These are phyloP conservation scores for Ilex paraguariensis DNA, from an alignment of 305 asterid species.

Conservation along the genomic window DNA sequence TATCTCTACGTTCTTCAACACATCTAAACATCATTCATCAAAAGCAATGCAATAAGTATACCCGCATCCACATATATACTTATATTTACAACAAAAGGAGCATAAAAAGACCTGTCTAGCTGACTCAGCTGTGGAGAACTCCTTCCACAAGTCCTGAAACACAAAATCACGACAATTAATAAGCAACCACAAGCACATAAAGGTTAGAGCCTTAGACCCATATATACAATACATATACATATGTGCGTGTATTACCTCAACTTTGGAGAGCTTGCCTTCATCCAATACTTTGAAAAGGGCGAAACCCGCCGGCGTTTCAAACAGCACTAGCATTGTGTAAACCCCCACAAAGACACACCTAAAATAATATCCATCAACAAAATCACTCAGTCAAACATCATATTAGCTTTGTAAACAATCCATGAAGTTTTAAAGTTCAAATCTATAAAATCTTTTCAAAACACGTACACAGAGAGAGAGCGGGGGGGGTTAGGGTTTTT, in stretches of 20 bases:
- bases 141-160: constrained; percentile 77
- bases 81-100: neutral
- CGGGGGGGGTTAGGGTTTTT: too few relatives aligned
- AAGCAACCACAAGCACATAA: neutral
- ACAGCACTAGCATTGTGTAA: constrained; percentile 9
- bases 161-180: neutral
- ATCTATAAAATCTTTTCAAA: too few relatives aligned
- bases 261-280: constrained; percentile 81
- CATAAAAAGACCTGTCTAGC: constrained; percentile 62
- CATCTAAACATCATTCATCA: too few relatives aligned
- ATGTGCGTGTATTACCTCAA: constrained; percentile 37
- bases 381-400: too few relatives aligned
- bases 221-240: neutral
- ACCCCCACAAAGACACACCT: too few relatives aligned
- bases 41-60: neutral
- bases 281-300: constrained; percentile 86
- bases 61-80: too few relatives aligned
- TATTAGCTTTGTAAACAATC: too few relatives aligned
- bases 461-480: too few relatives aligned
- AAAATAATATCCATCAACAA: too few relatives aligned
- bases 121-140: constrained; percentile 59
- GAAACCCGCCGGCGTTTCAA: constrained; percentile 60
- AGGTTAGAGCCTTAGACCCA: neutral
- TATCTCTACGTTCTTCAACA: too few relatives aligned
- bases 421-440: too few relatives aligned